Evolutionary conservation across 768 basidiomycete genomes (phyloP).

Genomic region (Mycena maculata): DNA sequence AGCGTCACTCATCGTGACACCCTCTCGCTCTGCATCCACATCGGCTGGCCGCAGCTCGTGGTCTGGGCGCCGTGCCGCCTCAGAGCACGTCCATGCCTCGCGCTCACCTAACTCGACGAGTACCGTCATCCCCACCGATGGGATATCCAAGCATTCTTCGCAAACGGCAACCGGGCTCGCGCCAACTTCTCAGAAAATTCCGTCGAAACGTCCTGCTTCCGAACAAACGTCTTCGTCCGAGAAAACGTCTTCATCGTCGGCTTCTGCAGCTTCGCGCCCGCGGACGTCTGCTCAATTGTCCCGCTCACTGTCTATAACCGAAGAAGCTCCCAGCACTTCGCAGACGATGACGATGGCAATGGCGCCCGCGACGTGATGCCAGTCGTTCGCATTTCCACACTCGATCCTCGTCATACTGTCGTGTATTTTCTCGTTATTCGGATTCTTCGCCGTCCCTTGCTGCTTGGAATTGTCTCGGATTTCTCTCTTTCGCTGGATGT

Average conservation of each 20-base stretch:
- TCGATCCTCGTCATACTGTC: too few species aligned
- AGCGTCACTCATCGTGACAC: background rate
- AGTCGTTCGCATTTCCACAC: too few species aligned
- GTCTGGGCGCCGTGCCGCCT: slow-evolving; percentile 7
- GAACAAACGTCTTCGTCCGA: slow-evolving; percentile 12
- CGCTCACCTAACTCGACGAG: slow-evolving; percentile 1
- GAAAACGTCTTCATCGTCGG: slow-evolving; percentile 9
- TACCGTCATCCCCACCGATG: background rate
- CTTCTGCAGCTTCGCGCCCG: slow-evolving; percentile 2
- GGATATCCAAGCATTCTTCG: background rate
- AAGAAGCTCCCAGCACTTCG: slow-evolving; percentile 6
- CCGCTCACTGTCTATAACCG: slow-evolving; percentile 7
- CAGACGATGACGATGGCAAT: slow-evolving; percentile 3
- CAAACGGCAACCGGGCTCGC: background rate
- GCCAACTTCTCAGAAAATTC: slow-evolving; percentile 6
- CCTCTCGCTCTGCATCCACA: slow-evolving; percentile 23
- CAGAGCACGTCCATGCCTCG: slow-evolving; percentile 10
- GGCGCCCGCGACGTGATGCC: slow-evolving; percentile 5
- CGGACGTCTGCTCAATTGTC: slow-evolving; percentile 7
- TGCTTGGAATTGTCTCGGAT: too few species aligned
- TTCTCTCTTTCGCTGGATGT: too few species aligned
- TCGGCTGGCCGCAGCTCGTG: background rate
- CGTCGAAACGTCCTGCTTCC: slow-evolving; percentile 16
- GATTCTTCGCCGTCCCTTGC: too few species aligned
- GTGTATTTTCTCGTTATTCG: too few species aligned